phyloP scores from a whole-genome alignment of 1,284 basidiomycete species.

The Irpex lacteus region DNA sequence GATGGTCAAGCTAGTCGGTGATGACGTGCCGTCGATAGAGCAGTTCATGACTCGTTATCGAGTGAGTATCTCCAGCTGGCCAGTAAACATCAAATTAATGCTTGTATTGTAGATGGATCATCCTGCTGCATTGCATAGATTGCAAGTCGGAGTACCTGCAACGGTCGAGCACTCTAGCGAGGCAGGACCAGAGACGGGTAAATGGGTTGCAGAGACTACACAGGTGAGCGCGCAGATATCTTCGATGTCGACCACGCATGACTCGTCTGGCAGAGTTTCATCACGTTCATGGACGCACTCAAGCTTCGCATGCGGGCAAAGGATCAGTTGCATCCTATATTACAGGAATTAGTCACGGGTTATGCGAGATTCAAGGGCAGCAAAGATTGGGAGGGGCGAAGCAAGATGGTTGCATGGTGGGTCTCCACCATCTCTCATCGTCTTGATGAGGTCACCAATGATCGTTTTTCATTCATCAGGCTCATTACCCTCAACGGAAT shows the following conservation, averaged over 20 bases:
- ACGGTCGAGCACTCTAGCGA: slow-evolving; percentile 92
- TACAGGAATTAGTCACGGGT: slow-evolving; percentile 92
- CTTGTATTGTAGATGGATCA: slow-evolving; percentile 77
- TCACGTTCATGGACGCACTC: slow-evolving; percentile 98
- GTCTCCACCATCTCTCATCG: slow-evolving; percentile 19
- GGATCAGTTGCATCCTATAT: slow-evolving; percentile 92
- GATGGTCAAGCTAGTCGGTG: slow-evolving; percentile 88
- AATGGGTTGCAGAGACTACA: slow-evolving; percentile 98
- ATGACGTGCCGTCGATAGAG: slow-evolving; percentile 81
- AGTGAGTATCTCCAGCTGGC: slow-evolving; percentile 37
- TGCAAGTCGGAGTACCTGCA: slow-evolving; percentile 93
- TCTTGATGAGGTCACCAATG: too few species aligned
- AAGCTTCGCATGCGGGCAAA: slow-evolving; percentile 92
- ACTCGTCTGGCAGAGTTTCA: slow-evolving; percentile 72
- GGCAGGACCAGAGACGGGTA: slow-evolving; percentile 83
- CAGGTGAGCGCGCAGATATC: slow-evolving; percentile 53
- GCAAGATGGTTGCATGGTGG: slow-evolving; percentile 91
- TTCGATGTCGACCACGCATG: not conserved
- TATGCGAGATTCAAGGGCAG: slow-evolving; percentile 92
- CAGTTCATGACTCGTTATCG: slow-evolving; percentile 90
- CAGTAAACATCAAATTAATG: not conserved
- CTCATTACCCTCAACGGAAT: slow-evolving; percentile 95
- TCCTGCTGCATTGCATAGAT: slow-evolving; percentile 87
- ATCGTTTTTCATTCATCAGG: slow-evolving; percentile 43
- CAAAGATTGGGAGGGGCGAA: slow-evolving; percentile 93